phyloP scores from a whole-genome alignment of 2,329 filamentous ascomycete species.

The Pseudocercospora musae region DNA sequence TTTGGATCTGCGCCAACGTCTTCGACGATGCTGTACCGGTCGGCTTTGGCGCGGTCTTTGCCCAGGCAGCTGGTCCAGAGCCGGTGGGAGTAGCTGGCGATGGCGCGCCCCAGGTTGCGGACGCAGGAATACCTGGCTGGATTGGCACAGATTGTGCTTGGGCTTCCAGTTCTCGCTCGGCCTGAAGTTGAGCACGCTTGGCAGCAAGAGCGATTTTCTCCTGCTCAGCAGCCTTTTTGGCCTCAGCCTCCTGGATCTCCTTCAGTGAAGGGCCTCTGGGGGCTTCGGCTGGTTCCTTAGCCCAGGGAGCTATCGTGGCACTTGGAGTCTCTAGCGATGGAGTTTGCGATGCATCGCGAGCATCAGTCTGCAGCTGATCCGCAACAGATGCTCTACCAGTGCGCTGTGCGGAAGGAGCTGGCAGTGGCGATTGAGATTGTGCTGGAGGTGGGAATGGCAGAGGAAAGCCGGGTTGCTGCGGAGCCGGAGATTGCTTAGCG shows the following conservation, averaged over 20 bases:
- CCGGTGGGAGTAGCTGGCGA: conserved; percentile 60
- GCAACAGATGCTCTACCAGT: conserved; percentile 74
- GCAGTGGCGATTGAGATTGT: conserved; percentile 74
- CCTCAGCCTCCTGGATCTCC: conserved; percentile 95
- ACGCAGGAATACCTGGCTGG: conserved; percentile 75
- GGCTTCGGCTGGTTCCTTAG: conserved; percentile 70
- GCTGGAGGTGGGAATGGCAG: conserved; percentile 70
- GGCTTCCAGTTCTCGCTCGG: conserved; percentile 73
- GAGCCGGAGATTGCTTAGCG: conserved; percentile 55
- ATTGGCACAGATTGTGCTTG: conserved; percentile 52
- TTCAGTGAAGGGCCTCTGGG: conserved; percentile 87
- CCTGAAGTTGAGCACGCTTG: conserved; percentile 69
- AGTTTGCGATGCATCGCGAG: conserved; percentile 73
- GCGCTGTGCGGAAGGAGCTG: conserved; percentile 83
- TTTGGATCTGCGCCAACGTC: conserved; percentile 92
- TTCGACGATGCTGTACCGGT: conserved; percentile 62
- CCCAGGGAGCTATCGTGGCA: conserved; percentile 88
- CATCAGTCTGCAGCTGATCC: conserved; percentile 63
- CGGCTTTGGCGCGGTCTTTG: conserved; percentile 59
- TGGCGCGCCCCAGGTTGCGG: conserved; percentile 84
- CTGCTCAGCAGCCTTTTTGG: conserved; percentile 83
- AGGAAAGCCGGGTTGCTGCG: conserved; percentile 61
- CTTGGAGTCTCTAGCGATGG: conserved; percentile 63
- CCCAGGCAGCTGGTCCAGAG: conserved; percentile 56
- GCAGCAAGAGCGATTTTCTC: conserved; percentile 77